phyloP scores from a whole-genome alignment of 192 early-diverging fungal genomes.

The Umbelopsis isabellina region DNA sequence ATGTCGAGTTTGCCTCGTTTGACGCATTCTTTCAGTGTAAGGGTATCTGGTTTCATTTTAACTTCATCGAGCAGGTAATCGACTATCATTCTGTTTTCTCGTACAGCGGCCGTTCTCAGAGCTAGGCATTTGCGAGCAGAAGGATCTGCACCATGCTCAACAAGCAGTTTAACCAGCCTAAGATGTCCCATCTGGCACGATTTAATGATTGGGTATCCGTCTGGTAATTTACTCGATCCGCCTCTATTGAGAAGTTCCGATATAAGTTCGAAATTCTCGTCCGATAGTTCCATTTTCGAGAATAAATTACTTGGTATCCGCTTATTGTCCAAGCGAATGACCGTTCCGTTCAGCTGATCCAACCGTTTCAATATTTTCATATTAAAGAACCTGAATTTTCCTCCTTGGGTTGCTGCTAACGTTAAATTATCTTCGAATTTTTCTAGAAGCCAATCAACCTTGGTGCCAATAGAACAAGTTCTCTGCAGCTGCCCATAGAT shows the following conservation, averaged over 20 bases:
- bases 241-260: constrained; percentile 38
- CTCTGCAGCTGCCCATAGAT: constrained; percentile 20
- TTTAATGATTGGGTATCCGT: constrained; percentile 49
- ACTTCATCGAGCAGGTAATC: constrained; percentile 40
- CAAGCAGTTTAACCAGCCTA: constrained; percentile 34
- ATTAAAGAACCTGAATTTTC: constrained; percentile 36
- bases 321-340: constrained; percentile 14
- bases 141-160: constrained; percentile 35
- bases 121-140: constrained; percentile 39
- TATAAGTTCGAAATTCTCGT: constrained; percentile 22
- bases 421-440: not conserved
- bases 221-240: constrained; percentile 35
- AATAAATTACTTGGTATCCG: constrained; percentile 43
- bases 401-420: constrained; percentile 9
- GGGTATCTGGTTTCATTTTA: constrained; percentile 35
- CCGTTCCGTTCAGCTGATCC: constrained; percentile 2
- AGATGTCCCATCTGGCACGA: constrained; percentile 37
- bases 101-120: constrained; percentile 26
- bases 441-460: constrained; percentile 29
- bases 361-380: constrained; percentile 7
- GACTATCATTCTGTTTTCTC: constrained; percentile 37
- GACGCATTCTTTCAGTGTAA: constrained; percentile 36
- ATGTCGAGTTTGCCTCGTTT: constrained; percentile 40
- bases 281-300: not conserved
- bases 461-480: constrained; percentile 18